Evolutionary conservation across 2,329 filamentous ascomycete genomes (phyloP).

Genomic region (Fusarium torreyae): DNA sequence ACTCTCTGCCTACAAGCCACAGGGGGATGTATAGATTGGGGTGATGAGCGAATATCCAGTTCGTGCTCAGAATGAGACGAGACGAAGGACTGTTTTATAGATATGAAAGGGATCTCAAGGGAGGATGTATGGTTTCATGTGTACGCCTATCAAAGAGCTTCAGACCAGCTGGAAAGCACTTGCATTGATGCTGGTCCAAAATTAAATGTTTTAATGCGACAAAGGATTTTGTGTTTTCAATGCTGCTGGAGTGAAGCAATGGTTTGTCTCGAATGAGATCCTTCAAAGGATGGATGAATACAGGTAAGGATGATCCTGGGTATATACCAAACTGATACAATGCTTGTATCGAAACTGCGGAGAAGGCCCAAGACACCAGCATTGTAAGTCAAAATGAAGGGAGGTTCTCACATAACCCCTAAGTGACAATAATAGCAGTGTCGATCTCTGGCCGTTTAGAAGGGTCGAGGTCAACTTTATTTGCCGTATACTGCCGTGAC

Average conservation of each 20-base stretch:
- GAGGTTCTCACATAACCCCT: not conserved
- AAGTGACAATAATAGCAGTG: not conserved
- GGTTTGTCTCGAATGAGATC: conserved; percentile 8
- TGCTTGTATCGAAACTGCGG: conserved; percentile 16
- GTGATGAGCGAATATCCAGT: not conserved
- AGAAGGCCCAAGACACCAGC: not conserved
- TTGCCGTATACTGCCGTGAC: not conserved
- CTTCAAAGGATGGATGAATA: not conserved
- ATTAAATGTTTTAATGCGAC: conserved; percentile 12
- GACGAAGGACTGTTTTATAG: conserved; percentile 24
- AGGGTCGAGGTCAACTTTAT: conserved; percentile 2
- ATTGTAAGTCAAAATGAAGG: conserved; percentile 21
- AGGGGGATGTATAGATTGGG: conserved; percentile 13
- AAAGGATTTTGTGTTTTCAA: conserved; percentile 5
- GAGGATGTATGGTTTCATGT: conserved; percentile 37
- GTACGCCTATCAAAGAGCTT: conserved; percentile 8
- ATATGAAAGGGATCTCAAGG: conserved; percentile 24
- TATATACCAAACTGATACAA: conserved; percentile 23
- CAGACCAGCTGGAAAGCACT: not conserved
- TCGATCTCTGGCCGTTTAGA: conserved; percentile 19
- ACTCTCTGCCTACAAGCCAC: conserved; percentile 4
- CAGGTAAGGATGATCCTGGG: conserved; percentile 5
- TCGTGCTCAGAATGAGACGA: conserved; percentile 19
- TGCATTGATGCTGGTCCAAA: conserved; percentile 5
- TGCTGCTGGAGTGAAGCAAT: conserved; percentile 12